Percentiles rank a stretch among this genome's conserved stretches.
Conservation (phyloP, 495 filamentous ascomycete species). For the Letharia lupina region DNA sequence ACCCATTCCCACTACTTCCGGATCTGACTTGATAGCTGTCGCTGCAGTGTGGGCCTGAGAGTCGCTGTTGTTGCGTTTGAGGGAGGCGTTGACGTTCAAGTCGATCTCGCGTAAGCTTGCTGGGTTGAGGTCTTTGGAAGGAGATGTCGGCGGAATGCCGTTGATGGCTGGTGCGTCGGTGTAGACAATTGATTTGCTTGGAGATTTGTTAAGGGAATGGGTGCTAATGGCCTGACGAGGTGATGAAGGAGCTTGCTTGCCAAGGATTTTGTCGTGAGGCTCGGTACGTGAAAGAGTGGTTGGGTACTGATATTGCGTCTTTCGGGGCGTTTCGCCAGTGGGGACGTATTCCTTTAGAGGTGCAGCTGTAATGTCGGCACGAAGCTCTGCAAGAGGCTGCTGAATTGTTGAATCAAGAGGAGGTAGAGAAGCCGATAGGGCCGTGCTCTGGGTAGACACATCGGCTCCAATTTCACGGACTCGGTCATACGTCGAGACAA, state of each 20-base stretch:
- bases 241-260: slow-evolving; percentile 34
- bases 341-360: slow-evolving; percentile 66
- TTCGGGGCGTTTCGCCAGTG: slow-evolving; percentile 81
- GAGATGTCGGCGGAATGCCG: slow-evolving; percentile 11
- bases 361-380: slow-evolving; percentile 51
- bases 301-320: slow-evolving; percentile 66
- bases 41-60: slow-evolving; percentile 11
- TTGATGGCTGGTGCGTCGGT: slow-evolving; percentile 17
- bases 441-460: slow-evolving; percentile 45
- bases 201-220: slow-evolving; percentile 28
- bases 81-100: slow-evolving; percentile 19
- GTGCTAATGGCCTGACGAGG: not conserved
- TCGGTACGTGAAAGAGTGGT: slow-evolving; percentile 68
- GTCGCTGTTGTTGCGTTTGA: slow-evolving; percentile 17
- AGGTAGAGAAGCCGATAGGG: slow-evolving; percentile 46
- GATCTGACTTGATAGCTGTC: slow-evolving; percentile 12
- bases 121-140: slow-evolving; percentile 13
- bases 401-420: slow-evolving; percentile 53
- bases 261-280: slow-evolving; percentile 57
- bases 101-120: slow-evolving; percentile 23
- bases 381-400: slow-evolving; percentile 60
- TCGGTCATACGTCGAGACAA: slow-evolving; percentile 52
- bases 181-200: slow-evolving; percentile 31
- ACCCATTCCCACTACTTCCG: slow-evolving; percentile 13
- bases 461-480: slow-evolving; percentile 56